Base-by-base conservation (phyloP, 1,284 basidiomycete species). In the Ceratobasidium sp. region DNA sequence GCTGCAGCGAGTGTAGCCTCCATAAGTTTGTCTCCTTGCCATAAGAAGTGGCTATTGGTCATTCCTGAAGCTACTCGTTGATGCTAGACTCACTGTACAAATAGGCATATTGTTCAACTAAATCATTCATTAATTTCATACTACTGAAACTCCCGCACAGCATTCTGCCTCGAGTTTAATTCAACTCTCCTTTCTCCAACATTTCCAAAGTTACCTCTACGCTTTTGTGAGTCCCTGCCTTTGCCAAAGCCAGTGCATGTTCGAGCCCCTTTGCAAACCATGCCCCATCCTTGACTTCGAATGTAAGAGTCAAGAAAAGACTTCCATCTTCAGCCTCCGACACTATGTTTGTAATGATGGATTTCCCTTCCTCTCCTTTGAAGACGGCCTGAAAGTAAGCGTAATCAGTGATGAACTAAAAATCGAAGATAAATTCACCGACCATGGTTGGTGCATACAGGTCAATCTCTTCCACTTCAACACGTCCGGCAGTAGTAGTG, bases 151-250 rank as follows among this genome's bases (percentile, higher is more conserved):
- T n/a, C n/a, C n/a, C n/a, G n/a, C n/a, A n/a, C n/a, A n/a, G n/a
- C n/a, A n/a, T n/a, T n/a, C n/a, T n/a, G n/a, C n/a, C n/a, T n/a
- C 16, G 18, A 45, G 9, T 45, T 34, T 53, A 65, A 23, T 65
- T 52, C 46, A 65, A 26, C 62, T 65, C 50, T 28, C 62, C 62
- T 28, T 39, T 26, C 62, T 65, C 62, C 16, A 65, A 36, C 62
- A 65, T 30, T 23, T 52, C 62, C 28, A 65, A 12, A 21, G 32
- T 65, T 8, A 32, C 46, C 46, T 65, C 52, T 26, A 65, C 23
- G 32, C 45, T 65, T 3, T 32, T 21, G 1, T 14, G 30, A 23
- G 46, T 41, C 18, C 46, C 62, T 5, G 9, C 43, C 45, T 46
- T 30, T 30, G 8, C 45, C 16, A 43, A 9, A 12, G 2, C 21